Evolutionary conservation across 2,329 filamentous ascomycete genomes (phyloP).

Genomic region (Microcyclospora pomicola): DNA sequence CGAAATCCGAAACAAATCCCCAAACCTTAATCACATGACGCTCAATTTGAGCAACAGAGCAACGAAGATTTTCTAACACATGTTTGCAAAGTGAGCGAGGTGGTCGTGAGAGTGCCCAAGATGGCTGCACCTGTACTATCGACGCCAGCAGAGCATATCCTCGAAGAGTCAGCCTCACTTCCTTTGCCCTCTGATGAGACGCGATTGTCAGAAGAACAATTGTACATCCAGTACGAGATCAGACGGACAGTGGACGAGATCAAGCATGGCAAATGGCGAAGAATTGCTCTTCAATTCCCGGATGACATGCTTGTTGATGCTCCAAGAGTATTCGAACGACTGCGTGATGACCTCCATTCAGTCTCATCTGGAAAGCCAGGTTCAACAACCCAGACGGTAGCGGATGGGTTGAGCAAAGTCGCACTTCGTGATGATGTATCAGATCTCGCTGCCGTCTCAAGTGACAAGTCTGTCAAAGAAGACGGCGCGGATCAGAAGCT

Average conservation of each 20-base stretch:
- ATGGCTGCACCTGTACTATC: constrained; percentile 42
- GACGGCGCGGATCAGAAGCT: constrained; percentile 37
- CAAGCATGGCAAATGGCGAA: constrained; percentile 52
- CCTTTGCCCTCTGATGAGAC: constrained; percentile 14
- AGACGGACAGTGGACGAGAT: constrained; percentile 66
- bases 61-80: too few species aligned
- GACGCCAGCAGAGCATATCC: constrained; percentile 47
- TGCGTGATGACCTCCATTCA: constrained; percentile 41
- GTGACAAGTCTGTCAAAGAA: background rate
- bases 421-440: background rate
- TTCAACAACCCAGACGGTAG: constrained; percentile 10
- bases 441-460: background rate
- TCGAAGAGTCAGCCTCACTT: constrained; percentile 39
- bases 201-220: constrained; percentile 50
- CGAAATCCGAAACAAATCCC: too few species aligned
- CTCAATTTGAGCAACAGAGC: too few species aligned
- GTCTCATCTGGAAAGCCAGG: background rate
- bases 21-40: too few species aligned
- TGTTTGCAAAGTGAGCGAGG: too few species aligned
- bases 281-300: constrained; percentile 87
- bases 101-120: background rate
- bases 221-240: constrained; percentile 72
- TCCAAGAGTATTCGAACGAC: constrained; percentile 57
- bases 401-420: background rate
- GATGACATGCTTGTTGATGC: constrained; percentile 85